A percentile compares a stretch with the other conserved stretches of the same genome.
Conservation (phyloP, 805 yeast genomes). For the Candida montana region DNA sequence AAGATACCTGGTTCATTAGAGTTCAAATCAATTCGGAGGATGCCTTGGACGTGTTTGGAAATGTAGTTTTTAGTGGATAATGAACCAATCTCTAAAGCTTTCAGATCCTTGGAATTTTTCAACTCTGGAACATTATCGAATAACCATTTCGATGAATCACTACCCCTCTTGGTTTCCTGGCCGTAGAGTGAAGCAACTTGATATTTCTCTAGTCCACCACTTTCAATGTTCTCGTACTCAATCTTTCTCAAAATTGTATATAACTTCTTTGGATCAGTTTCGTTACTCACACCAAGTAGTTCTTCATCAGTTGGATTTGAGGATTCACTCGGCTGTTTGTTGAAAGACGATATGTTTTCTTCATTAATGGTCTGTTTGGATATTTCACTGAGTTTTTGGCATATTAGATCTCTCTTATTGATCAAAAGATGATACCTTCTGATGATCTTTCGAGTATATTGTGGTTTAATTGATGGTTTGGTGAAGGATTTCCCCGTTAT, state of each 20-base stretch:
- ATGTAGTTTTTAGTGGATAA: conserved; percentile 64
- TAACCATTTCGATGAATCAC: conserved; percentile 81
- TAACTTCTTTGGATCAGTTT: conserved; percentile 16
- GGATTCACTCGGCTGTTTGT: conserved; percentile 5
- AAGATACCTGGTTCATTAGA: conserved; percentile 69
- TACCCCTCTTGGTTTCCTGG: conserved; percentile 73
- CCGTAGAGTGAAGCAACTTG: conserved; percentile 86
- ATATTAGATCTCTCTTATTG: conserved; percentile 44
- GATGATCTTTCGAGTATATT: conserved; percentile 67
- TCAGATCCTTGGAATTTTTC: conserved; percentile 8
- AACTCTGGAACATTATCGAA: conserved; percentile 61
- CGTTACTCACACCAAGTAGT: conserved; percentile 12
- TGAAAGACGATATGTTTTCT: conserved; percentile 17
- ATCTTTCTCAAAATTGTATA: conserved; percentile 43
- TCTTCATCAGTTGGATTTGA: conserved; percentile 16
- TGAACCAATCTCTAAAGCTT: conserved; percentile 81
- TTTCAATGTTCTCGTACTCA: conserved; percentile 51
- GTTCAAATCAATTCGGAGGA: conserved; percentile 66
- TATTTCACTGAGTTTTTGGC: conserved; percentile 27
- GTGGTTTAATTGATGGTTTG: conserved; percentile 56
- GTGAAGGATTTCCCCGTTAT: conserved; percentile 27
- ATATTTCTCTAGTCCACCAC: conserved; percentile 77
- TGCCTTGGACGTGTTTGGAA: conserved; percentile 32
- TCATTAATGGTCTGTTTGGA: conserved; percentile 20
- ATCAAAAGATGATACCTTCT: conserved; percentile 70